Evolutionary conservation across 192 early-diverging fungal species (phyloP).

Genomic region (Gonapodya sp.): DNA sequence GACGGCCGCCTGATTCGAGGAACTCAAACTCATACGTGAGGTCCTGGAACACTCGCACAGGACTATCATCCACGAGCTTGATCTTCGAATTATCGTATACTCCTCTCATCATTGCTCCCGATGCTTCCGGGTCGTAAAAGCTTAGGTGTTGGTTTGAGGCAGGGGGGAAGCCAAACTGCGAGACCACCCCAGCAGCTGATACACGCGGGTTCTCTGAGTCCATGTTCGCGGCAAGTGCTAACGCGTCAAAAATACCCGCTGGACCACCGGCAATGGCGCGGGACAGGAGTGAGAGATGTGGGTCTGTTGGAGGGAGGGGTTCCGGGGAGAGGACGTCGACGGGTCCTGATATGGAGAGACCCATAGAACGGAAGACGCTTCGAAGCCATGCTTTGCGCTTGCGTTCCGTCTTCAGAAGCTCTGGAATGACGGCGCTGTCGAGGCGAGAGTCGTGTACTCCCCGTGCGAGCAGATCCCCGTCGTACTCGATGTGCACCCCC

Average conservation of each 20-base stretch:
- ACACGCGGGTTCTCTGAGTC: neutral
- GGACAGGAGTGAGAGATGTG: neutral
- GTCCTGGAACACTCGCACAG: neutral
- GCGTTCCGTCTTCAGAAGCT: constrained; percentile 34
- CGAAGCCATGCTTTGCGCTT: constrained; percentile 34
- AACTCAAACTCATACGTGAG: neutral
- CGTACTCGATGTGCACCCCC: constrained; percentile 80
- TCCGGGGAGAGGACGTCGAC: neutral
- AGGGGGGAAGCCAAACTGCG: neutral
- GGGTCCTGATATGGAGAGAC: neutral
- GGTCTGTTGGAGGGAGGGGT: neutral
- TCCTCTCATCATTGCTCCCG: neutral
- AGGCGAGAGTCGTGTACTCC: constrained; percentile 36
- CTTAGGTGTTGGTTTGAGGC: neutral
- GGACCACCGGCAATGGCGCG: neutral
- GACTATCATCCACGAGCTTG: neutral
- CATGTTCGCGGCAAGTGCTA: neutral
- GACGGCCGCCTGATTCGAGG: too few relatives aligned
- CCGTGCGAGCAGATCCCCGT: constrained; percentile 38
- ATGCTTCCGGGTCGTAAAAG: neutral
- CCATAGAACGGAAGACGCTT: constrained; percentile 5
- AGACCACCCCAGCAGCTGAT: neutral
- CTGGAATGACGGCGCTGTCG: constrained; percentile 25
- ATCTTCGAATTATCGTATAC: neutral
- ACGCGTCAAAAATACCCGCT: neutral